Percentiles rank a stretch among this genome's conserved stretches.
Conservation (phyloP, 2,329 filamentous ascomycete species). For the Fusarium sp. region DNA sequence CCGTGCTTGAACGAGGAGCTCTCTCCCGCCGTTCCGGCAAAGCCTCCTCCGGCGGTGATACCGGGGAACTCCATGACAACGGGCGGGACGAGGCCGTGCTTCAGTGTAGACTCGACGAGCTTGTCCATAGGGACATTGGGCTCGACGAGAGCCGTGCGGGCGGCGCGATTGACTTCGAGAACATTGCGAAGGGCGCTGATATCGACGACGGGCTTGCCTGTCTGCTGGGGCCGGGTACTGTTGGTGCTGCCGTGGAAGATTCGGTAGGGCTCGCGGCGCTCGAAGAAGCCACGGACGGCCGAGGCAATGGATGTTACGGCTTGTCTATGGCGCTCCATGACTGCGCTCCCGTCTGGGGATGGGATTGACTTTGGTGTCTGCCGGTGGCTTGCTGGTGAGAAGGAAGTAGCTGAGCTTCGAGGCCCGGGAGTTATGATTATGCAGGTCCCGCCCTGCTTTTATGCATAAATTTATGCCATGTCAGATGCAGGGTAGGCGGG, state of each 20-base stretch:
- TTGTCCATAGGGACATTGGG: slow-evolving; percentile 79
- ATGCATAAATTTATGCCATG: too few relatives aligned
- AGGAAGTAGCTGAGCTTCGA: too few relatives aligned
- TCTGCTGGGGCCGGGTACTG: slow-evolving; percentile 74
- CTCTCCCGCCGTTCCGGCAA: slow-evolving; percentile 76
- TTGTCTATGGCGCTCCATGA: slow-evolving; percentile 62
- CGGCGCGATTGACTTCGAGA: slow-evolving; percentile 68
- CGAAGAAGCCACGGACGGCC: slow-evolving; percentile 61
- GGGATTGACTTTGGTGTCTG: slow-evolving; percentile 8
- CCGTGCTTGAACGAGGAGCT: slow-evolving; percentile 78
- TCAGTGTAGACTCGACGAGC: slow-evolving; percentile 70
- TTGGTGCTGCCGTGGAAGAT: slow-evolving; percentile 85
- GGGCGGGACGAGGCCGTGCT: slow-evolving; percentile 70
- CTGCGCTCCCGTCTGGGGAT: slow-evolving; percentile 12
- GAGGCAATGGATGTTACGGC: slow-evolving; percentile 61
- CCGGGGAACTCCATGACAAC: slow-evolving; percentile 81
- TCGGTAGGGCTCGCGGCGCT: slow-evolving; percentile 70
- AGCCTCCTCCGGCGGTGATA: slow-evolving; percentile 78
- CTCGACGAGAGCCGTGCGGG: slow-evolving; percentile 73
- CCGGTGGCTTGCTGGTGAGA: slow-evolving; percentile 10
- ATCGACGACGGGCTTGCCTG: slow-evolving; percentile 72
- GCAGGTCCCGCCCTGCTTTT: too few relatives aligned
- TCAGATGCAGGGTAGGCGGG: too few relatives aligned
- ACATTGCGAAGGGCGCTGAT: slow-evolving; percentile 77
- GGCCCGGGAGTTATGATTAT: too few relatives aligned